Base-by-base conservation (phyloP, 768 basidiomycete genomes). In the Dendrothele bispora region DNA sequence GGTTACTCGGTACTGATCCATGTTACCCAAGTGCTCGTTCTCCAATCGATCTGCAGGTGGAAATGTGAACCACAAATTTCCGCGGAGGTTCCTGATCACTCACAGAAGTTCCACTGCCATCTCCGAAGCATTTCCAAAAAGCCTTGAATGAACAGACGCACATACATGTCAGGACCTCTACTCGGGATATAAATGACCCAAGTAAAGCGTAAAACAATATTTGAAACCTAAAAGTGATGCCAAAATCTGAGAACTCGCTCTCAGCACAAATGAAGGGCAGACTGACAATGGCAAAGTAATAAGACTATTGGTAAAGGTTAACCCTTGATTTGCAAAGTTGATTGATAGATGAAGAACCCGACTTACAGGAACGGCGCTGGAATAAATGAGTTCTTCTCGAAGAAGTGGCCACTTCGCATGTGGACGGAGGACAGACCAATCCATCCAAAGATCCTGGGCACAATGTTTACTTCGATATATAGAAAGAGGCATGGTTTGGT, bases 31-130 rank as follows among this genome's bases (percentile, higher is more conserved):
- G 54, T 97, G 94, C 67, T 97, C 94, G 67, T 89, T 93, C 64
- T 95, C 90, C 34, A 91, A 67, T 55, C 90, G 88, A 65, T 80
- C 86, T 90, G 54, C 15, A 26, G 38, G 6, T 27, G n/a, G 29
- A 15, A 42, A 22, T 7, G 20, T 37, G 8, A 43, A 48, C 18
- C 15, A 27, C 3, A 10, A 28, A 27, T 14, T 35, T n/a, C 3
- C 7, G 18, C 17, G 15, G 25, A 40, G 5, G 14, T 15, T 6
- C 6, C 32, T 24, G 45, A 47, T 44, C 29, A 26, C 88, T 57
- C 50, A 92, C 90, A 87, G 60, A 95, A 88, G 65, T 95, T 97
- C 95, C 95, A 98, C 55, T 87, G 87, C 66, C 82, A 82, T 44
- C 95, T 76, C 35, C 95, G 70, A 5, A 91, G 55, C 62, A 92